phyloP scores from a whole-genome alignment of 129 eudicot genomes.

The Scalesia atractyloides region DNA sequence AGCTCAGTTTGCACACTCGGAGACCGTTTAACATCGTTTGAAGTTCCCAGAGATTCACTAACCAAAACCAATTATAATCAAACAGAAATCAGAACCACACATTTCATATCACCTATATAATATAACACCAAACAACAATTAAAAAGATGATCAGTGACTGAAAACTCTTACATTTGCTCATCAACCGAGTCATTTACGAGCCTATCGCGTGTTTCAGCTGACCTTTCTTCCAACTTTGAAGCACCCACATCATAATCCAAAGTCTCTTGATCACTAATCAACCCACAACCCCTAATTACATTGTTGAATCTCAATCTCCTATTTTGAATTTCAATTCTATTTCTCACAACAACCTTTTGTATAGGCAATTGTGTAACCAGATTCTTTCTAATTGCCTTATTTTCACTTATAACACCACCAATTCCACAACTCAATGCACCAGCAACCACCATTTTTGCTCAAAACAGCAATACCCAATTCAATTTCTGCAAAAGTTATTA shows the following conservation, averaged over 20 bases:
- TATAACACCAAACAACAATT: neutral
- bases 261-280: slow-evolving; percentile 47
- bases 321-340: slow-evolving; percentile 32
- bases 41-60: slow-evolving; percentile 42
- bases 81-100: slow-evolving; percentile 4
- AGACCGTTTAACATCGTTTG: slow-evolving; percentile 10
- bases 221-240: slow-evolving; percentile 39
- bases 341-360: neutral
- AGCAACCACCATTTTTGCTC: slow-evolving; percentile 44
- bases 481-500: slow-evolving; percentile 31
- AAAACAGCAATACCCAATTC: slow-evolving; percentile 25
- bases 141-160: neutral
- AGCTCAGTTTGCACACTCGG: slow-evolving; percentile 60
- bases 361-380: slow-evolving; percentile 18
- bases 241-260: slow-evolving; percentile 39
- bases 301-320: slow-evolving; percentile 35
- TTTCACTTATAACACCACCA: slow-evolving; percentile 37
- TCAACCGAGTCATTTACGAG: slow-evolving; percentile 41
- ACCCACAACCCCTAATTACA: slow-evolving; percentile 50
- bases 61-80: slow-evolving; percentile 7
- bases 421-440: slow-evolving; percentile 46
- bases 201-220: slow-evolving; percentile 40
- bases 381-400: slow-evolving; percentile 29
- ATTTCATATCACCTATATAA: slow-evolving; percentile 5
- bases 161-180: slow-evolving; percentile 40